Evolutionary conservation across 345 rosid genomes (phyloP), one percentile per base, ranked within the genome.

Genomic region (Anacardium occidentale): DNA sequence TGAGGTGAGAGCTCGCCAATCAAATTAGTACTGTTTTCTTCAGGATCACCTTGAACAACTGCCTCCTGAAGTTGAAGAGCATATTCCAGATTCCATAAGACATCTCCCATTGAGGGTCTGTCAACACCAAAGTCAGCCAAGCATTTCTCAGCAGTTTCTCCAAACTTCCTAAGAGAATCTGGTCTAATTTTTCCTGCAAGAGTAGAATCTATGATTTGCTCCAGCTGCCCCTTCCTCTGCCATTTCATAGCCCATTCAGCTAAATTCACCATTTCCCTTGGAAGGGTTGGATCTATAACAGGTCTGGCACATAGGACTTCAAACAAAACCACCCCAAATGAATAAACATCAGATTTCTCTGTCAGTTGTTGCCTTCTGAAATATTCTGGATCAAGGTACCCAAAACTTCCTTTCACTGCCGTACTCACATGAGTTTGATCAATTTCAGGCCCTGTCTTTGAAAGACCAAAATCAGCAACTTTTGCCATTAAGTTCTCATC

Each of bases 371-470:
- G 97, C 78, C 97, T 85, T 82, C 98, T 84, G 75, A 90, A 85
- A 78, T 93, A 93, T 69, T 93, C 98, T 0, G 98, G 98, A 69
- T 92, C 98, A 12, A 92, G 89, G 79, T 92, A 92, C 2, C 98
- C 98, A 15, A 92, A 92, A 62, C 96, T 92, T 47, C 98, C 98
- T 83, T 93, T 93, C 64, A 93, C 98, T 0, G 98, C 98, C 9
- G 98, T 93, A 73, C 97, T 93, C 73, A 93, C 97, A 61, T 93
- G 98, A 18, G 98, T 93, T 82, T 93, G 97, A 76, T 93, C 97
- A 18, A 93, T 54, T 78, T 93, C 98, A 7, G 95, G 94, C 34
- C 95, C 98, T 0, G 91, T 81, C 83, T 93, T 93, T 21, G 97
- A 93, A 62, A 93, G 84, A 69, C 98, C 97, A 69, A 93, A 91